Evolutionary conservation across 805 yeast genomes (phyloP).

Genomic region (Ogataea zsoltii): DNA sequence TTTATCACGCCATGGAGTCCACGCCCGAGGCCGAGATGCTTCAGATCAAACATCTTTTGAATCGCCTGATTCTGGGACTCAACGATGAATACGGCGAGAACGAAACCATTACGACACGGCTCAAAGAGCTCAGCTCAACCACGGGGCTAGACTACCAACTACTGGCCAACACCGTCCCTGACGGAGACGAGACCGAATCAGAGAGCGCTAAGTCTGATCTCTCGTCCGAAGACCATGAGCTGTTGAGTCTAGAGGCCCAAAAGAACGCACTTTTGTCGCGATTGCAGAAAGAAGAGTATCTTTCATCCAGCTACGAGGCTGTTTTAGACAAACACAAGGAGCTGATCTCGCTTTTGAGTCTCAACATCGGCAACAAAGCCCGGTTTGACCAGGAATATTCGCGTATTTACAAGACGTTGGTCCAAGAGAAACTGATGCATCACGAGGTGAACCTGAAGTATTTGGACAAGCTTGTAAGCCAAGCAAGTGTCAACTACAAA

Average conservation of each 20-base stretch:
- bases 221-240: conserved; percentile 17
- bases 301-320: conserved; percentile 28
- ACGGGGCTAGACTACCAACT: conserved; percentile 12
- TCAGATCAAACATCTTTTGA: conserved; percentile 26
- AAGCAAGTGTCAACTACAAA: conserved; percentile 13
- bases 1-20: conserved; percentile 1
- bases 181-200: background rate
- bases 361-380: conserved; percentile 17
- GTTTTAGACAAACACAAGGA: conserved; percentile 31
- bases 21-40: conserved; percentile 17
- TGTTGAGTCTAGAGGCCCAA: conserved; percentile 25
- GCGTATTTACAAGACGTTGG: conserved; percentile 15
- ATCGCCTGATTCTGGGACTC: conserved; percentile 29
- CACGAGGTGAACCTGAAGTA: conserved; percentile 16
- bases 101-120: conserved; percentile 16
- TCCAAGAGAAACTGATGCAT: conserved; percentile 11
- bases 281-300: conserved; percentile 36
- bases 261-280: conserved; percentile 30
- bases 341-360: conserved; percentile 24
- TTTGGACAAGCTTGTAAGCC: conserved; percentile 10
- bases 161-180: background rate
- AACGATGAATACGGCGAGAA: conserved; percentile 31
- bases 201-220: conserved; percentile 8
- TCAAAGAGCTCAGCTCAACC: conserved; percentile 17
- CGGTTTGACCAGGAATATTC: conserved; percentile 23